These are phyloP conservation scores for Sugiyamaella chiloensis DNA, from an alignment of 805 yeast species.

Conservation along the genomic window DNA sequence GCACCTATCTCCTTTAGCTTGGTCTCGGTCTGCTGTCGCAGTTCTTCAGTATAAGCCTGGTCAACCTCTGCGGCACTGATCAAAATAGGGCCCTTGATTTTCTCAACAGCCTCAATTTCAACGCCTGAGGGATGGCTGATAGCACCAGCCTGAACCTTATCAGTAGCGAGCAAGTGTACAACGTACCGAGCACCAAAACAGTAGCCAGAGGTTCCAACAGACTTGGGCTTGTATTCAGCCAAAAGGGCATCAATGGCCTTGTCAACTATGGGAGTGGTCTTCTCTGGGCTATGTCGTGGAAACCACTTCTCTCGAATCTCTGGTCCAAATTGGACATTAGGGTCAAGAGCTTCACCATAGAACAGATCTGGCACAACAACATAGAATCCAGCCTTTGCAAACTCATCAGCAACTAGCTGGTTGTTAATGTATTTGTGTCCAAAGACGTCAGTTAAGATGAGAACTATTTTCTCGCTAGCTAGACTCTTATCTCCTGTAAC, in stretches of 20 bases:
- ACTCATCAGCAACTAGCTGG: constrained; percentile 45
- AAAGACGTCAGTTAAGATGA: constrained; percentile 61
- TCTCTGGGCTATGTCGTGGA: constrained; percentile 51
- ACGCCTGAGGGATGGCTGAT: constrained; percentile 83
- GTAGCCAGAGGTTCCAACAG: constrained; percentile 64
- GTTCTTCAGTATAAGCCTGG: constrained; percentile 55
- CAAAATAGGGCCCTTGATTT: constrained; percentile 57
- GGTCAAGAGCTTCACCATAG: constrained; percentile 44
- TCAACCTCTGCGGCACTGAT: constrained; percentile 78
- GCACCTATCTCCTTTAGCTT: constrained; percentile 52
- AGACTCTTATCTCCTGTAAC: constrained; percentile 46
- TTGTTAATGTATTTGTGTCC: constrained; percentile 61
- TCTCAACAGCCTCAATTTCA: constrained; percentile 58
- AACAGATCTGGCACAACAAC: constrained; percentile 75
- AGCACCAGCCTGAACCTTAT: constrained; percentile 53
- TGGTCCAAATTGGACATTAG: constrained; percentile 25
- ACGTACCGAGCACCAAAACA: constrained; percentile 82
- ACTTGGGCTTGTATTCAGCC: constrained; percentile 44
- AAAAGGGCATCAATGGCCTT: constrained; percentile 46
- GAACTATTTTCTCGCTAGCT: constrained; percentile 47
- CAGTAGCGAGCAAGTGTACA: constrained; percentile 47
- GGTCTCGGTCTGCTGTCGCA: constrained; percentile 59
- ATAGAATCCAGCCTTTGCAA: constrained; percentile 59
- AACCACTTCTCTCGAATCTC: constrained; percentile 46
- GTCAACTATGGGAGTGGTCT: constrained; percentile 47